Evolutionary conservation across 768 basidiomycete species (phyloP).

Genomic region (Saitozyma sp.): DNA sequence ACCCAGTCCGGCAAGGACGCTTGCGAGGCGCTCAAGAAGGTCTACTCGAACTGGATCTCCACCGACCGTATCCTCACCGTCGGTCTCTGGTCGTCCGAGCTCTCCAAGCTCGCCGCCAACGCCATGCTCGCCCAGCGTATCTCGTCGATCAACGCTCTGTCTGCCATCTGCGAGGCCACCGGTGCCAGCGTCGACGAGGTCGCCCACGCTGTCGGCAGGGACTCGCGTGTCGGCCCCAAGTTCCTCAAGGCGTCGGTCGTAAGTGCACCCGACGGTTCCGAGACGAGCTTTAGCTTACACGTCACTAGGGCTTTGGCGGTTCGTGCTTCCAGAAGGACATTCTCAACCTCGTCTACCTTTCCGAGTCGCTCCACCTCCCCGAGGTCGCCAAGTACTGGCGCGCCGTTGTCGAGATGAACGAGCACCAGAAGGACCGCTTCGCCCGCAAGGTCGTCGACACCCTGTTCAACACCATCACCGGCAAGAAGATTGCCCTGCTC

Average conservation of each 20-base stretch:
- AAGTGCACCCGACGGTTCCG: conserved; percentile 7
- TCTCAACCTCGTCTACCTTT: conserved; percentile 95
- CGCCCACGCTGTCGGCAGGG: conserved; percentile 86
- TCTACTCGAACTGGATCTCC: conserved; percentile 96
- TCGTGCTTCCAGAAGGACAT: conserved; percentile 99
- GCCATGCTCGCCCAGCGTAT: conserved; percentile 99
- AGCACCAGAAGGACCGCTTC: conserved; percentile 96
- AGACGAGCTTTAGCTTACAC: background rate
- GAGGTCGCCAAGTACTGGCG: conserved; percentile 98
- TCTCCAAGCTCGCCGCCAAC: conserved; percentile 97
- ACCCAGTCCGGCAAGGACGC: conserved; percentile 81
- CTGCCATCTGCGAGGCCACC: conserved; percentile 97
- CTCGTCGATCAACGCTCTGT: conserved; percentile 95
- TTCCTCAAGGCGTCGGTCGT: conserved; percentile 70
- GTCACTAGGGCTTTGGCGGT: conserved; percentile 78
- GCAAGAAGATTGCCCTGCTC: conserved; percentile 85
- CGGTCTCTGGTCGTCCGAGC: conserved; percentile 97
- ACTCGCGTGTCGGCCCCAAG: conserved; percentile 87
- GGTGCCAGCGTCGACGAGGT: conserved; percentile 99
- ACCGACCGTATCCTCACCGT: conserved; percentile 81
- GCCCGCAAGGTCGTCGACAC: conserved; percentile 94
- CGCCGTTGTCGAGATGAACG: conserved; percentile 91
- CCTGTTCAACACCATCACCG: conserved; percentile 79
- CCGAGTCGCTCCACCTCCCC: conserved; percentile 88
- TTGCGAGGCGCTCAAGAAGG: conserved; percentile 69